Percentiles rank a stretch among this genome's conserved stretches.
Conservation (phyloP, 1,139 yeast genomes). For the Hansenula sp. region DNA sequence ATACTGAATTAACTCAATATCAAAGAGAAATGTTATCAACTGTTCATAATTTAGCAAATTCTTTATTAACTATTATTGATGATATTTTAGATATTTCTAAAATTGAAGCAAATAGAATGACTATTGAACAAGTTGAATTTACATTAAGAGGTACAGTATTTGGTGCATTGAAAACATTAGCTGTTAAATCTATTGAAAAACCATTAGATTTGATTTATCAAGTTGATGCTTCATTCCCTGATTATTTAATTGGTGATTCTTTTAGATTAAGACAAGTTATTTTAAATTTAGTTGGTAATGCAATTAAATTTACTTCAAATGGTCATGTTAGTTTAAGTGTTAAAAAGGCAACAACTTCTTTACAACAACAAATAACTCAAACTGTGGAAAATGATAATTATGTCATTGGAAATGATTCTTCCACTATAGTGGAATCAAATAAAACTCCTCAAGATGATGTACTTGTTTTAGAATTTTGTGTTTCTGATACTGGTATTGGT, state of each 20-base stretch:
- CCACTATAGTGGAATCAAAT: slow-evolving; percentile 16
- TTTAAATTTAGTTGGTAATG: slow-evolving; percentile 80
- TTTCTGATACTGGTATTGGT: slow-evolving; percentile 87
- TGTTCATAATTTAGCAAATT: slow-evolving; percentile 81
- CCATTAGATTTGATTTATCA: slow-evolving; percentile 75
- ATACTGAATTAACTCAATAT: slow-evolving; percentile 81
- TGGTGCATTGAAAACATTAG: slow-evolving; percentile 82
- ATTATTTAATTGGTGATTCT: slow-evolving; percentile 80
- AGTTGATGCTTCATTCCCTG: slow-evolving; percentile 84
- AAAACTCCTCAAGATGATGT: slow-evolving; percentile 34
- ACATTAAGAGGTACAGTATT: slow-evolving; percentile 81
- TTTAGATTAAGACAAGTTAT: slow-evolving; percentile 83
- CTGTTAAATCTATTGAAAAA: slow-evolving; percentile 84
- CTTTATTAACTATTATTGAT: slow-evolving; percentile 78
- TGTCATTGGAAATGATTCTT: slow-evolving; percentile 20
- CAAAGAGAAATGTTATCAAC: slow-evolving; percentile 88
- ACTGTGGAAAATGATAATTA: slow-evolving; percentile 12
- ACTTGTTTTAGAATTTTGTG: slow-evolving; percentile 74
- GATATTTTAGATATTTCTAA: slow-evolving; percentile 88
- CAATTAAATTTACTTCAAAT: slow-evolving; percentile 76
- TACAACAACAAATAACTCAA: slow-evolving; percentile 16
- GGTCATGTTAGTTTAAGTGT: slow-evolving; percentile 73
- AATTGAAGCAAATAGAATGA: slow-evolving; percentile 90
- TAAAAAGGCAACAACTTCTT: slow-evolving; percentile 37
- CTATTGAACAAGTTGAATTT: slow-evolving; percentile 83